Percentiles rank a stretch among this genome's conserved stretches.
Conservation (phyloP, 805 yeast species). For the Candida vaughaniae region DNA sequence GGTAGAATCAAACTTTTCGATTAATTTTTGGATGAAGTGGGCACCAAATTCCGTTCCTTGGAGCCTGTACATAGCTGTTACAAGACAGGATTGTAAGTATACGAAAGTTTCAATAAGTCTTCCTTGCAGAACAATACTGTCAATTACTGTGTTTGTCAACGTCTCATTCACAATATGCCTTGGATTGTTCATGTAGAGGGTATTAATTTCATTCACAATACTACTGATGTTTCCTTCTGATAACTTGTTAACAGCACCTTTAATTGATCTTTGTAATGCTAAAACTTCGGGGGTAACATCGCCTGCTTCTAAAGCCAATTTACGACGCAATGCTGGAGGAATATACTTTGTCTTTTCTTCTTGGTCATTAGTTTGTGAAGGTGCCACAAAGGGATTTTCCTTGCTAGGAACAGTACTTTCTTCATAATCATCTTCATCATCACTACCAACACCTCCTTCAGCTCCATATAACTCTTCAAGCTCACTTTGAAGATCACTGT, state of each 20-base stretch:
- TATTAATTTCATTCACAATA: slow-evolving; percentile 68
- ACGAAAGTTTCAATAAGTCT: slow-evolving; percentile 76
- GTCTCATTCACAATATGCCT: slow-evolving; percentile 77
- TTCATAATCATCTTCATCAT: slow-evolving; percentile 15
- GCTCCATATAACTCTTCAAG: slow-evolving; percentile 15
- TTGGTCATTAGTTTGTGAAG: slow-evolving; percentile 16
- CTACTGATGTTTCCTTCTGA: slow-evolving; percentile 80
- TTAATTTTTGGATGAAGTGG: slow-evolving; percentile 69
- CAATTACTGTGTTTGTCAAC: slow-evolving; percentile 60
- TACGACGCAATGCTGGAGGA: slow-evolving; percentile 82
- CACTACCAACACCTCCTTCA: slow-evolving; percentile 11
- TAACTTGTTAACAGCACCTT: slow-evolving; percentile 83
- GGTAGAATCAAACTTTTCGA: slow-evolving; percentile 61
- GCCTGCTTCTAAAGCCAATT: slow-evolving; percentile 38
- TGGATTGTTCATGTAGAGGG: slow-evolving; percentile 63
- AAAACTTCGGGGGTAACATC: slow-evolving; percentile 36
- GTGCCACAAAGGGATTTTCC: slow-evolving; percentile 76
- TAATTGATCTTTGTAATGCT: slow-evolving; percentile 60
- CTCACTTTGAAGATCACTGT: slow-evolving; percentile 15
- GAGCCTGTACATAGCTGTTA: slow-evolving; percentile 69
- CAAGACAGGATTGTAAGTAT: slow-evolving; percentile 73
- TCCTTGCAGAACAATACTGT: slow-evolving; percentile 61
- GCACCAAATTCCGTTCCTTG: slow-evolving; percentile 94
- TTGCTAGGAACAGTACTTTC: slow-evolving; percentile 18
- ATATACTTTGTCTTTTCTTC: slow-evolving; percentile 52